phyloP scores from a whole-genome alignment of 139 green algal species.

The Asterochloris erici region DNA sequence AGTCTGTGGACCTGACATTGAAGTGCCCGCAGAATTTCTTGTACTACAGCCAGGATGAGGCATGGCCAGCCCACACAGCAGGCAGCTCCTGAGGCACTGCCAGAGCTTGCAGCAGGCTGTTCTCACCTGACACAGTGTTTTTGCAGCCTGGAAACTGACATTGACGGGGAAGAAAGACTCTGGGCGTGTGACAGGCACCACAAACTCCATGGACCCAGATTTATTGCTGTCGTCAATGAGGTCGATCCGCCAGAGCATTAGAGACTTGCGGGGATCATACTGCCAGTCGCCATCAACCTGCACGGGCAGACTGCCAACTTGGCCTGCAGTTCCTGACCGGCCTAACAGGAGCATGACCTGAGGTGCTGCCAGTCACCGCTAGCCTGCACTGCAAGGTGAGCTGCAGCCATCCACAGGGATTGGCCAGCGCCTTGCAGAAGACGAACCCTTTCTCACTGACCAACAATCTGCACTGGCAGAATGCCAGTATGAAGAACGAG shows the following conservation, averaged over 20 bases:
- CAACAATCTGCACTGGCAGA: no score
- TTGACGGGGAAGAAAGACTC: constrained; percentile 94
- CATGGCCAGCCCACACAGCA: no score
- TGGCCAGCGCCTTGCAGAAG: no score
- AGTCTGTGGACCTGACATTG: no score
- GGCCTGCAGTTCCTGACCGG: no score
- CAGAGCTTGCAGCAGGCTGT: neutral
- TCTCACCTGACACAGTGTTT: constrained; percentile 78
- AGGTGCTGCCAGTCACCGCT: neutral
- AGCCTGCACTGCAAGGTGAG: neutral
- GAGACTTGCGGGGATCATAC: constrained; percentile 64
- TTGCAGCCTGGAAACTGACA: constrained; percentile 67
- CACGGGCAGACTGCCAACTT: neutral
- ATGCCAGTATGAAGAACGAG: no score
- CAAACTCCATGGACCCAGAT: constrained; percentile 92
- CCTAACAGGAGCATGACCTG: neutral
- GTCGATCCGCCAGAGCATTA: constrained; percentile 86
- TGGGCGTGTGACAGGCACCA: constrained; percentile 69
- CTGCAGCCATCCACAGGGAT: no score
- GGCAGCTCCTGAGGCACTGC: no score
- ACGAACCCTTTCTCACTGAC: no score
- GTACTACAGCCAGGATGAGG: no score
- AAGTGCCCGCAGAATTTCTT: no score
- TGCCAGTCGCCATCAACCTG: constrained; percentile 85
- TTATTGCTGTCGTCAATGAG: constrained; percentile 90